phyloP scores from a whole-genome alignment of 2,329 filamentous ascomycete species.

The Parastagonospora avenae region DNA sequence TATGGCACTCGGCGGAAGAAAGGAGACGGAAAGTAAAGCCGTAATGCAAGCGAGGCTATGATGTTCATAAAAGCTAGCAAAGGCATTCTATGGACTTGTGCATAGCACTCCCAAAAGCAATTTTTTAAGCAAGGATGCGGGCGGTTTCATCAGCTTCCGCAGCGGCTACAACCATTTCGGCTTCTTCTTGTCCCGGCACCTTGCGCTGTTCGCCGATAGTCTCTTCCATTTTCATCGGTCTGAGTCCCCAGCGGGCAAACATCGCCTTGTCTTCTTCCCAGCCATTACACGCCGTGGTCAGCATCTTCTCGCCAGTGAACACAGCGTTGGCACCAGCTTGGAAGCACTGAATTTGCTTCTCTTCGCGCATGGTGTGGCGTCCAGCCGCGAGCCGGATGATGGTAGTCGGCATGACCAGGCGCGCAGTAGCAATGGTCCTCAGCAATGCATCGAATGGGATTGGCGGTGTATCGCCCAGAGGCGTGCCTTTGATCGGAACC shows the following conservation, averaged over 20 bases:
- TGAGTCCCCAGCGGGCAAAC: slow-evolving; percentile 82
- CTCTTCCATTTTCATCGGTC: slow-evolving; percentile 67
- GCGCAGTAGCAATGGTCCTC: slow-evolving; percentile 81
- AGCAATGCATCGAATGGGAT: slow-evolving; percentile 79
- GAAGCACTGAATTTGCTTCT: slow-evolving; percentile 88
- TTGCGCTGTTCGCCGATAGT: slow-evolving; percentile 36
- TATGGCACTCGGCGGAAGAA: not conserved
- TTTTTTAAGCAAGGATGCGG: not conserved
- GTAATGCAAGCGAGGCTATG: slow-evolving; percentile 4
- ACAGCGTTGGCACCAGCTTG: slow-evolving; percentile 92
- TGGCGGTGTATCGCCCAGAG: slow-evolving; percentile 73
- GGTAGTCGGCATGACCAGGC: slow-evolving; percentile 80
- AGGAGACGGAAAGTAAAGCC: not conserved
- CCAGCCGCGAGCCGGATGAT: slow-evolving; percentile 89
- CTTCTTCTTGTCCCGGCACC: slow-evolving; percentile 12
- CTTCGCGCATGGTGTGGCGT: slow-evolving; percentile 81
- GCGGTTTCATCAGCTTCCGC: slow-evolving; percentile 10
- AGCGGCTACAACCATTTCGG: slow-evolving; percentile 15
- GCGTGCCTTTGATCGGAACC: slow-evolving; percentile 89
- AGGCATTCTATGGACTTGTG: not conserved
- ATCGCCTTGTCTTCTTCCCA: slow-evolving; percentile 88
- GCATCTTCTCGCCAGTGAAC: slow-evolving; percentile 94
- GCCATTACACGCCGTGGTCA: slow-evolving; percentile 88
- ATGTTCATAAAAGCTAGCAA: slow-evolving; percentile 1
- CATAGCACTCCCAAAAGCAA: not conserved